phyloP scores from a whole-genome alignment of 495 filamentous ascomycete genomes.

The Beverwykella pulmonaria region DNA sequence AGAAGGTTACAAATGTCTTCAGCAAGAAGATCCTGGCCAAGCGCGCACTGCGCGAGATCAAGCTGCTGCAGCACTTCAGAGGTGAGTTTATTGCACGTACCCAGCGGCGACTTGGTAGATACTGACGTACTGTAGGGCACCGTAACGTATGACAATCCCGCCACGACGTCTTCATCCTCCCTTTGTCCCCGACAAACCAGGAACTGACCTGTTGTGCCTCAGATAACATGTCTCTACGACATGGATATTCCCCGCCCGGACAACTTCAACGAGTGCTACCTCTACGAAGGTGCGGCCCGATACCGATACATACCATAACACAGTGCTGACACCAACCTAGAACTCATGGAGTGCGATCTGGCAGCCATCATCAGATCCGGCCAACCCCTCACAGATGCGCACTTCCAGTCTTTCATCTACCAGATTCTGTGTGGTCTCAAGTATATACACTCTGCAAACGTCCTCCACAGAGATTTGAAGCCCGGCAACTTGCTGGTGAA shows the following conservation, averaged over 20 bases:
- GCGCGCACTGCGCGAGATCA: conserved; percentile 95
- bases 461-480: conserved; percentile 96
- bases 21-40: conserved; percentile 99
- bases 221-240: conserved; percentile 99
- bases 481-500: conserved; percentile 96
- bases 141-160: conserved; percentile 61
- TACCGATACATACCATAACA: background rate
- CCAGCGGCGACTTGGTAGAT: background rate
- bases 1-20: conserved; percentile 99
- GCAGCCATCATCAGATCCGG: conserved; percentile 97
- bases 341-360: conserved; percentile 98
- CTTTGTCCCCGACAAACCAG: background rate
- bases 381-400: conserved; percentile 96
- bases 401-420: conserved; percentile 99
- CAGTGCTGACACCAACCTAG: conserved; percentile 52
- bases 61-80: conserved; percentile 96
- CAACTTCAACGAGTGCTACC: conserved; percentile 98
- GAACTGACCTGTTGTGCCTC: conserved; percentile 19
- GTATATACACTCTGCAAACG: conserved; percentile 99
- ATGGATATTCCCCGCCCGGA: conserved; percentile 99
- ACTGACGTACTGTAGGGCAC: conserved; percentile 50
- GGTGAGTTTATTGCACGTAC: conserved; percentile 49
- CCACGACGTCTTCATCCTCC: conserved; percentile 5
- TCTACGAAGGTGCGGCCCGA: conserved; percentile 79
- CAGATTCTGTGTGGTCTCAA: conserved; percentile 97